Base-by-base conservation (phyloP, 352 stramenopile genomes). In the Phytophthora syringae region DNA sequence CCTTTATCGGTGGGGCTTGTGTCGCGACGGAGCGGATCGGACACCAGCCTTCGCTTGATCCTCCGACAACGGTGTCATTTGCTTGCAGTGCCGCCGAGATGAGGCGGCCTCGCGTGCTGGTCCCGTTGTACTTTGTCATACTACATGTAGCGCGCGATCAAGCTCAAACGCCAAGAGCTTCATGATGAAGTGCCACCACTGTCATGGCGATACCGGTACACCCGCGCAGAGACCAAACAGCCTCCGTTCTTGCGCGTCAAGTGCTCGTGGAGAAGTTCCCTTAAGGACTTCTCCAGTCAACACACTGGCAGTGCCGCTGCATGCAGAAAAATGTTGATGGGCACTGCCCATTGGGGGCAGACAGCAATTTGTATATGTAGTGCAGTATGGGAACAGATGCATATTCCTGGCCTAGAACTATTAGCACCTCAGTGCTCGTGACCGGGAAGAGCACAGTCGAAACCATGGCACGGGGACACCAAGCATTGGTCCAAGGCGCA, bases 121-220 rank as follows among this genome's bases (percentile, higher is more conserved):
- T 45, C 51, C 24, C 39, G n/a, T 22, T 63, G 43, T 11, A 54
- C 22, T 28, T 47, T 27, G 40, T 52, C 49, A 60, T 65, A 65
- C n/a, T n/a, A n/a, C n/a, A n/a, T n/a, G 27, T 42, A 2, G 27
- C 18, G 58, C 58, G 25, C 34, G 7, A 20, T 12, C 37, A 70
- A 50, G 61, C 42, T 62, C 51, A 50, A 53, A 58, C 27, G 9
- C 27, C 9, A n/a, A n/a, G n/a, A n/a, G n/a, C n/a, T n/a, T n/a
- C n/a, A n/a, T n/a, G n/a, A 57, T 52, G 47, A 48, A 65, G 62
- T 66, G 39, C 40, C 62, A 65, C 48, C 54, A 70, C 48, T 50
- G 54, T 60, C 62, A 60, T 36, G 52, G 61, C 32, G 25, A 27
- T 47, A 47, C 61, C n/a, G n/a, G n/a, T n/a, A n/a, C n/a, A 18